Evolutionary conservation across 2,329 filamentous ascomycete species (phyloP).

Genomic region (Acarospora socialis): DNA sequence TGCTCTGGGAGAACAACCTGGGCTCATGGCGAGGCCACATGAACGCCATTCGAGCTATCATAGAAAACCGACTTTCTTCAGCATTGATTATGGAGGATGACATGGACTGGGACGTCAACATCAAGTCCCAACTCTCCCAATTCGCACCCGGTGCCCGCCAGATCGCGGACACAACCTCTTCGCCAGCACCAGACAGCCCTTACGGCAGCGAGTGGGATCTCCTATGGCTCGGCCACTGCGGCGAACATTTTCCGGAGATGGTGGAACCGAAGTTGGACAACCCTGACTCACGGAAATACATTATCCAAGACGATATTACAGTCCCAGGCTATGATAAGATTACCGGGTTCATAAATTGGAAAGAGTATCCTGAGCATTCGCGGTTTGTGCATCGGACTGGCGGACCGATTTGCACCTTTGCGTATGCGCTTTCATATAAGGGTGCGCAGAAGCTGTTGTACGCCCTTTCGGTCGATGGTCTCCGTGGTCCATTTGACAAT

Average conservation of each 20-base stretch:
- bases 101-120: slow-evolving; percentile 30
- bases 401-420: slow-evolving; percentile 22
- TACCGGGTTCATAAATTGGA: too few species aligned
- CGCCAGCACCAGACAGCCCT: too few species aligned
- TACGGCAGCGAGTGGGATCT: slow-evolving; percentile 19
- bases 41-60: slow-evolving; percentile 24
- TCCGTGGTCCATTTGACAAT: too few species aligned
- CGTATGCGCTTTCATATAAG: slow-evolving; percentile 27
- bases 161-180: slow-evolving; percentile 10
- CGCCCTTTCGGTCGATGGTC: too few species aligned
- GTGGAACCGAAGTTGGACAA: slow-evolving; percentile 10
- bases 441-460: slow-evolving; percentile 21
- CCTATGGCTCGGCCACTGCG: slow-evolving; percentile 18
- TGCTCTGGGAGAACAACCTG: slow-evolving; percentile 22
- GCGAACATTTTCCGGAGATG: slow-evolving; percentile 10
- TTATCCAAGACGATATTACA: slow-evolving; percentile 16
- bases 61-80: slow-evolving; percentile 23
- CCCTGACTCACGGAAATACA: slow-evolving; percentile 12
- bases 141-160: slow-evolving; percentile 17
- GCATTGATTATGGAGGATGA: slow-evolving; percentile 33
- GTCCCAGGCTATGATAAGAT: too few species aligned
- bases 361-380: too few species aligned
- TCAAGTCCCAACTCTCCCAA: slow-evolving; percentile 22
- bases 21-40: slow-evolving; percentile 31
- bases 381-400: slow-evolving; percentile 19